These are phyloP conservation scores for Chaetothyriales sp. DNA, from an alignment of 2,329 filamentous ascomycete species.

Conservation along the genomic window DNA sequence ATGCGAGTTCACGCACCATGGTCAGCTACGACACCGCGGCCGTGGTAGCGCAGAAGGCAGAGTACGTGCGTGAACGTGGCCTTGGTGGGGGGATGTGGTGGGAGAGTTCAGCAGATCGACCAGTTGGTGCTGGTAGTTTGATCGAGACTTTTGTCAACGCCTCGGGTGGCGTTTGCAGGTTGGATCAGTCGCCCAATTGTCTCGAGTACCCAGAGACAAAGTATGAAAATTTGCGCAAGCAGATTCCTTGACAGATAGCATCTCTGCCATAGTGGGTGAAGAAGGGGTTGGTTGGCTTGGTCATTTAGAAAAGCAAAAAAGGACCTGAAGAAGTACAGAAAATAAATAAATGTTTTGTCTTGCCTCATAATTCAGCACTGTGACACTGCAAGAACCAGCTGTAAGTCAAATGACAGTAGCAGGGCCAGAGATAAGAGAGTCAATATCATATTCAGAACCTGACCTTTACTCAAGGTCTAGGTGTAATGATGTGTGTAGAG, in stretches of 20 bases:
- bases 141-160: slow-evolving; percentile 39
- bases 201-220: slow-evolving; percentile 37
- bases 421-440: too few species aligned
- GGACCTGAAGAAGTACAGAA: too few species aligned
- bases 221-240: slow-evolving; percentile 38
- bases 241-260: slow-evolving; percentile 20
- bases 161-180: slow-evolving; percentile 20
- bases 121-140: slow-evolving; percentile 44
- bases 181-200: slow-evolving; percentile 35
- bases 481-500: too few species aligned
- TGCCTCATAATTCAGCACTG: too few species aligned
- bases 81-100: slow-evolving; percentile 95
- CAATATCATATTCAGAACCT: too few species aligned
- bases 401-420: too few species aligned
- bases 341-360: too few species aligned
- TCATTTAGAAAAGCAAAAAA: too few species aligned
- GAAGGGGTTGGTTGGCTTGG: too few species aligned
- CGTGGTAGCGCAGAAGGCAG: slow-evolving; percentile 54
- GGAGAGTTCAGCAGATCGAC: slow-evolving; percentile 69
- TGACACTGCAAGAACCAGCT: too few species aligned
- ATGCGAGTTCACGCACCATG: slow-evolving; percentile 46
- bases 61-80: slow-evolving; percentile 49
- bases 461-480: too few species aligned
- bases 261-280: too few species aligned
- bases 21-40: slow-evolving; percentile 63